Evolutionary conservation across 768 basidiomycete genomes (phyloP), one percentile per base, ranked within the genome.

Genomic region (Gymnopilus dilepis): DNA sequence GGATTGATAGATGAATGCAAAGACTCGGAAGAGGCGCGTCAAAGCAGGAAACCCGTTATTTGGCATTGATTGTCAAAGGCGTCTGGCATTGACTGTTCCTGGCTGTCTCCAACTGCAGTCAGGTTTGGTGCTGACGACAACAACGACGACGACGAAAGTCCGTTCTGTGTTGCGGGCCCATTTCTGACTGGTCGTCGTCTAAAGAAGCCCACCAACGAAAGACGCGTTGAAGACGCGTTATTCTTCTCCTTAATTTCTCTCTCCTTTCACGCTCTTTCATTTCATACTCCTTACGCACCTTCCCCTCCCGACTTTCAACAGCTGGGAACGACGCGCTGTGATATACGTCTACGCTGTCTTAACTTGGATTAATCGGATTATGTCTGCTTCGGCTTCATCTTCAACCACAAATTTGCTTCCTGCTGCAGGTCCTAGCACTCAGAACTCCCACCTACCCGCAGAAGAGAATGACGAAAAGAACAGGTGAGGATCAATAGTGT

Each of bases 401-500:
- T 80, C 83, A 57, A 76, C 80, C 33, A 78, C 86, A 58, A 74
- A 80, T 57, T 73, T 79, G 60, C 70, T 80, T 59, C 63, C 74
- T 74, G 55, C 65, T 65, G 79, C 81, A 53, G 82, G 81, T 59
- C 77, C 85, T 59, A 88, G 81, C 63, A 83, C 82, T 60, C 83
- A 84, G 70, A 84, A 79, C 66, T 74, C 79, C 22, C 79, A 84
- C 67, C 76, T 79, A 33, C 59, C 80, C 54, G 72, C 80, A 50
- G 83, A 87, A 74, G 86, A 85, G 70, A 86, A 81, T 66, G 89
- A 91, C 68, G 89, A 91, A 74, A 89, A 88, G 82, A 91, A 91
- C 72, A 90, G 85, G 86, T 84, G 53, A 31, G 56, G 71, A 51
- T 53, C 52, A 30, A 48, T 45, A 17, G 12, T 45, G 43, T 33